Evolutionary conservation across 306 rosid species (phyloP).

Genomic region (Dryas drummondii): DNA sequence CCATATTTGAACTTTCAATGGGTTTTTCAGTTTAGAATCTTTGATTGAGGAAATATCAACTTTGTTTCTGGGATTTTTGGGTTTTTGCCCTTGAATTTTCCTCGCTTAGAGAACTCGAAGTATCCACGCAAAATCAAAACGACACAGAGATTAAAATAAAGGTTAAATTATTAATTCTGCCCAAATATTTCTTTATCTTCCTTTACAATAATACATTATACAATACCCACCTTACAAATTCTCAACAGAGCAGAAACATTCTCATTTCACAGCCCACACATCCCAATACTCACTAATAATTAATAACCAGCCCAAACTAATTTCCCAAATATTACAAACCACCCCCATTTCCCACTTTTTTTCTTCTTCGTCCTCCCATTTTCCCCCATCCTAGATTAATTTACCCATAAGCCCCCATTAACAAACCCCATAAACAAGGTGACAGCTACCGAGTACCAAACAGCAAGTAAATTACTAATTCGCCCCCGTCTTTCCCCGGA

Average conservation of each 20-base stretch:
- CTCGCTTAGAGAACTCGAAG: too few relatives aligned
- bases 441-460: slow-evolving; percentile 7
- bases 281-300: neutral
- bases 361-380: slow-evolving; percentile 20
- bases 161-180: neutral
- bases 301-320: slow-evolving; percentile 3
- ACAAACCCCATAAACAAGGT: slow-evolving; percentile 12
- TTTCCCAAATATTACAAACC: slow-evolving; percentile 27
- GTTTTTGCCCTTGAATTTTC: too few relatives aligned
- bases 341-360: slow-evolving; percentile 25
- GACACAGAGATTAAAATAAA: neutral
- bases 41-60: too few relatives aligned
- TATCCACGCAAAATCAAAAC: too few relatives aligned
- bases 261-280: slow-evolving; percentile 7
- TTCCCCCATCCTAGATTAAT: slow-evolving; percentile 11
- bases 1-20: too few relatives aligned
- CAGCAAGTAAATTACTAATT: slow-evolving; percentile 23
- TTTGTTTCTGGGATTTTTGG: too few relatives aligned
- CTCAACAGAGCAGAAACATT: slow-evolving; percentile 31
- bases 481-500: slow-evolving; percentile 28
- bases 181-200: slow-evolving; percentile 1
- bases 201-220: slow-evolving; percentile 35
- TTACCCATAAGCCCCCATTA: slow-evolving; percentile 15
- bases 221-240: slow-evolving; percentile 10
- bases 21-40: too few relatives aligned